Evolutionary conservation across 441 rosid genomes (phyloP), one percentile per base, ranked within the genome.

Genomic region (Bruguiera hainesii): DNA sequence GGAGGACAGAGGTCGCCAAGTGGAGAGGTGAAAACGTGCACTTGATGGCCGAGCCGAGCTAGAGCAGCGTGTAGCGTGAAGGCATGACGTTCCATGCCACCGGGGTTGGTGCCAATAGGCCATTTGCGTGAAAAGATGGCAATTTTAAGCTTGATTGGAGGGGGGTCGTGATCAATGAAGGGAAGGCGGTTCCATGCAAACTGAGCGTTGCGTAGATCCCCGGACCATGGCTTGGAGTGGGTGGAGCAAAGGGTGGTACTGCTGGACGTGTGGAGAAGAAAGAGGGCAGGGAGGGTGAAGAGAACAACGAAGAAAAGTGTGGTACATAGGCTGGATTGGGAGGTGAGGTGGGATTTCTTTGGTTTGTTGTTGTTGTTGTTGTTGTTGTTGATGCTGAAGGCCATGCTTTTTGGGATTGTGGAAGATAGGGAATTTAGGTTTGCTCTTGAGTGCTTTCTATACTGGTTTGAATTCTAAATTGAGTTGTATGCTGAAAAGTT

Each of bases 31-130:
- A 91, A 94, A 7, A 94, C 77, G 53, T 91, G 97, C 63, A 94
- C 85, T 10, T 67, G 78, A 64, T 94, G 98, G 10, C 98, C 98
- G 9, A 96, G 82, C 16, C 77, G 82, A 5, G 98, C 88, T 39
- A 94, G 80, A 49, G 93, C 89, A 0, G 87, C 74, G 68, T 94
- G 96, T 15, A 94, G 80, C 30, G 98, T 88, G 67, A 75, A 75
- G 29, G 98, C 98, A 0, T 94, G 98, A 25, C 96, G 93, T 75
- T 94, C 98, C 98, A 94, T 94, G 52, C 98, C 98, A 0, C 97
- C 98, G 0, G 96, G 98, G 33, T 78, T 66, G 0, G 96, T 72
- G 0, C 88, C 88, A 0, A 87, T 52, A 0, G 98, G 98, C 98
- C 97, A 94, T 78, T 94, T 94, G 23, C 98, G 72, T 13, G 97